Base-by-base conservation (phyloP, 345 rosid genomes). In the Erysimum cheiranthoides region DNA sequence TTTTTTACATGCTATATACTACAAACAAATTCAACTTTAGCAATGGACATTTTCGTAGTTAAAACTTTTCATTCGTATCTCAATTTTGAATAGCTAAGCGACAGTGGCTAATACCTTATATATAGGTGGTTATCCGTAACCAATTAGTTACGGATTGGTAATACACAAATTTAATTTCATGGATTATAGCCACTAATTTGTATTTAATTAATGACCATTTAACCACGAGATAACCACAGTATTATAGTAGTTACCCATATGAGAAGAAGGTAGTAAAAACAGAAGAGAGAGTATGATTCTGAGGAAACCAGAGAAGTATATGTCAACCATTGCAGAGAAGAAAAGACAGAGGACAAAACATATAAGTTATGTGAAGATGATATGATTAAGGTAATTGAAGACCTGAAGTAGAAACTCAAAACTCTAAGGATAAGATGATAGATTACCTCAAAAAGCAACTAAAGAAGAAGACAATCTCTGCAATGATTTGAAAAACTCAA, bases 291-390 rank as follows among this genome's bases (percentile, higher is more conserved):
- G 4, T 4, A 16, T 39, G 62, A 10, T 39, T 3, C 27, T 28
- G 61, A 68, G n/a, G 50, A 52, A 27, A 52, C 50, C 6, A 52
- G 61, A 68, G 61, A 52, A 38, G 70, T 12, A 32, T 6, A 64
- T 30, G 16, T 16, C 13, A 58, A 31, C 21, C 25, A 8, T 31
- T 31, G 61, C 6, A 5, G 8, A n/a, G 16, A 25, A 28, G 39
- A 45, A 30, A 10, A 10, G 10, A 30, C 28, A 30, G 28, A 13
- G 16, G 28, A 25, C 2, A 68, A 38, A 12, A 10, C 39, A 38
- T 51, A 53, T 50, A 39, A 52, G 8, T 8, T 10, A n/a, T 4
- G 53, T 69, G 31, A 54, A 30, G 31, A 56, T 42, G 18, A 40
- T 10, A 0, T 50, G 13, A 36, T 35, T 5, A 51, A 51, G 59